A percentile compares a stretch with the other conserved stretches of the same genome.
phyloP scores from a whole-genome alignment of 495 filamentous ascomycete genomes.

The Tetracladium marchalianum region DNA sequence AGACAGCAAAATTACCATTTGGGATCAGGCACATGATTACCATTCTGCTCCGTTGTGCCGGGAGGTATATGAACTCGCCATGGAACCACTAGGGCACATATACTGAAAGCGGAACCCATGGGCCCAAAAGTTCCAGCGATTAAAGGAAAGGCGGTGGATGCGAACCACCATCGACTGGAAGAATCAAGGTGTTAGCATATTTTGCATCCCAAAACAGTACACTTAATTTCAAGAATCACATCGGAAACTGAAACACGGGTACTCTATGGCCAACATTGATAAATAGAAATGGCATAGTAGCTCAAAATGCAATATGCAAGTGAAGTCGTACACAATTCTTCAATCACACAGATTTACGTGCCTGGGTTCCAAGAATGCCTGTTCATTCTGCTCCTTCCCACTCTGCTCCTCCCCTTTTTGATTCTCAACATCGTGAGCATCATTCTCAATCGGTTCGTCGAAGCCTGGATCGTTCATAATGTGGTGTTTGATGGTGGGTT shows the following conservation, averaged over 20 bases:
- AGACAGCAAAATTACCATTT: slow-evolving; percentile 43
- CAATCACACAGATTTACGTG: not conserved
- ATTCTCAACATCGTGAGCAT: slow-evolving; percentile 39
- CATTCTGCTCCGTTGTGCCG: slow-evolving; percentile 13
- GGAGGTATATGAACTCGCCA: slow-evolving; percentile 52
- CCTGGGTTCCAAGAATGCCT: slow-evolving; percentile 17
- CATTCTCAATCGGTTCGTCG: slow-evolving; percentile 38
- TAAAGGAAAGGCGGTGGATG: slow-evolving; percentile 63
- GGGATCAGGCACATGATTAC: slow-evolving; percentile 50
- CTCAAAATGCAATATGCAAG: too few species aligned
- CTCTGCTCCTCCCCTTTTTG: slow-evolving; percentile 14
- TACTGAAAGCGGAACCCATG: slow-evolving; percentile 68
- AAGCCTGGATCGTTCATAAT: slow-evolving; percentile 56
- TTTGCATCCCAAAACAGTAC: not conserved
- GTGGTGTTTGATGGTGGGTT: not conserved
- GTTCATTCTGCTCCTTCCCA: slow-evolving; percentile 14
- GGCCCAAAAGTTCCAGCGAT: slow-evolving; percentile 48
- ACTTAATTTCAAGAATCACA: too few species aligned
- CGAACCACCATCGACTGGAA: slow-evolving; percentile 71
- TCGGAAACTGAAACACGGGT: too few species aligned
- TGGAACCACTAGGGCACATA: slow-evolving; percentile 62
- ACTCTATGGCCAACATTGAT: not conserved
- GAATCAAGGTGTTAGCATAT: not conserved
- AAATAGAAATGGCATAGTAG: too few species aligned
- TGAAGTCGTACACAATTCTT: not conserved